Percentiles rank a stretch among this genome's conserved stretches.
Evolutionary conservation across 331 rosid species (phyloP).

Genomic region (Prunus yedoensis): DNA sequence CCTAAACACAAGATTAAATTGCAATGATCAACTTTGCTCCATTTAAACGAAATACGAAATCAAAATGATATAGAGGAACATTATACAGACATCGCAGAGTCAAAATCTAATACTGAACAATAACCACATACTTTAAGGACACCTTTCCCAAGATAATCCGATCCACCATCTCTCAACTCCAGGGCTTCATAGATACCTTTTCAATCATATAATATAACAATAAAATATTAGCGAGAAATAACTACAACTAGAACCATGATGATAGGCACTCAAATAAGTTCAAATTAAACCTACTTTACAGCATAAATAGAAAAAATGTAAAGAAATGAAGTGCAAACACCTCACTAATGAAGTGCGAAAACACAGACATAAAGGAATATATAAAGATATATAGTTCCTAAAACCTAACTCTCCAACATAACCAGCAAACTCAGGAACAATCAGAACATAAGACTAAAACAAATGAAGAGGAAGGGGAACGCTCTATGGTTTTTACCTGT

Average conservation of each 20-base stretch:
- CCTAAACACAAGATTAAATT: conserved; percentile 42
- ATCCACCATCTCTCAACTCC: conserved; percentile 88
- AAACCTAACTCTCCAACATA: neutral
- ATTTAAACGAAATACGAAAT: neutral
- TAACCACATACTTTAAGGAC: conserved; percentile 49
- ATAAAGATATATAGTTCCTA: neutral
- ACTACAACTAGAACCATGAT: neutral
- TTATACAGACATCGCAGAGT: neutral
- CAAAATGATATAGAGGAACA: neutral
- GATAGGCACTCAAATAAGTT: neutral
- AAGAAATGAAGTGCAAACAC: neutral
- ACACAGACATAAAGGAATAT: no score
- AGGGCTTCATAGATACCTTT: conserved; percentile 86
- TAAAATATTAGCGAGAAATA: neutral
- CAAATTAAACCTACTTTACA: neutral
- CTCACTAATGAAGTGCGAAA: neutral
- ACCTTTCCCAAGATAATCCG: conserved; percentile 89
- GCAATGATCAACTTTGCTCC: conserved; percentile 15
- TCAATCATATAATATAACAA: neutral
- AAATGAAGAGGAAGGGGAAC: neutral
- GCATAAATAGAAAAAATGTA: neutral
- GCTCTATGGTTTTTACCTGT: conserved; percentile 49
- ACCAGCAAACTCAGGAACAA: neutral
- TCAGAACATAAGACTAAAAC: neutral
- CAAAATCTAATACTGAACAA: neutral